A percentile compares a stretch with the other conserved stretches of the same genome.
Conservation (phyloP, 2,329 filamentous ascomycete species). For the Colletotrichum tropicicola region DNA sequence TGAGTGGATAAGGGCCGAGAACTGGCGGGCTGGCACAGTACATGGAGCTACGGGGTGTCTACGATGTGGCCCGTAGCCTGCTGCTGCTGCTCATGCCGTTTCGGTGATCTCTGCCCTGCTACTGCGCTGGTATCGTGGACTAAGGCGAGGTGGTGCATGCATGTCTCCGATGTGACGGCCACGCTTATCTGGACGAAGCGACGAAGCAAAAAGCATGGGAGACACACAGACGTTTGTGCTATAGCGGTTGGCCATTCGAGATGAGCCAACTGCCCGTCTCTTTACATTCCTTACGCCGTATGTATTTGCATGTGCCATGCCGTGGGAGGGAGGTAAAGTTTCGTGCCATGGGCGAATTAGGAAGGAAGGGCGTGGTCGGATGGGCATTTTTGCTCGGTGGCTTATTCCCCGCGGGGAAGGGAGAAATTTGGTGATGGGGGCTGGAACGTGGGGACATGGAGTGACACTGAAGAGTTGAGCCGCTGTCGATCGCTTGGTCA, state of each 20-base stretch:
- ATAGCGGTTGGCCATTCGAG: not conserved
- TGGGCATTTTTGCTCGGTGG: not conserved
- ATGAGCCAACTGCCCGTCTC: not conserved
- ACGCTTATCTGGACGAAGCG: constrained; percentile 6
- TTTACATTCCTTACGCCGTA: not conserved
- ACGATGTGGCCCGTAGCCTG: not conserved
- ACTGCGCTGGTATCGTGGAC: not conserved
- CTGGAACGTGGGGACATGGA: constrained; percentile 11
- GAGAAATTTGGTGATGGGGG: not conserved
- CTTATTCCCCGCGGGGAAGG: not conserved
- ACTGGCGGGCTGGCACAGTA: not conserved
- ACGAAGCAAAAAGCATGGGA: too few relatives aligned
- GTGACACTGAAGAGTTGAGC: constrained; percentile 6
- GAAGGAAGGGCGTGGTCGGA: not conserved
- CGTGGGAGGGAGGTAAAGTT: not conserved
- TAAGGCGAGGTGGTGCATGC: constrained; percentile 3
- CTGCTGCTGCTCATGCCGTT: not conserved
- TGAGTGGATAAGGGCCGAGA: not conserved
- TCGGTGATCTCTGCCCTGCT: not conserved
- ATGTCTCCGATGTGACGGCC: constrained; percentile 6
- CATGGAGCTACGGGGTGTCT: not conserved
- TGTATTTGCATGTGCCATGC: constrained; percentile 5
- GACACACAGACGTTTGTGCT: not conserved
- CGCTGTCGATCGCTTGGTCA: constrained; percentile 19
- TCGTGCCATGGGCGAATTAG: not conserved